These are phyloP conservation scores for Flaveria linearis DNA, from an alignment of 129 eudicot genomes.

Conservation along the genomic window DNA sequence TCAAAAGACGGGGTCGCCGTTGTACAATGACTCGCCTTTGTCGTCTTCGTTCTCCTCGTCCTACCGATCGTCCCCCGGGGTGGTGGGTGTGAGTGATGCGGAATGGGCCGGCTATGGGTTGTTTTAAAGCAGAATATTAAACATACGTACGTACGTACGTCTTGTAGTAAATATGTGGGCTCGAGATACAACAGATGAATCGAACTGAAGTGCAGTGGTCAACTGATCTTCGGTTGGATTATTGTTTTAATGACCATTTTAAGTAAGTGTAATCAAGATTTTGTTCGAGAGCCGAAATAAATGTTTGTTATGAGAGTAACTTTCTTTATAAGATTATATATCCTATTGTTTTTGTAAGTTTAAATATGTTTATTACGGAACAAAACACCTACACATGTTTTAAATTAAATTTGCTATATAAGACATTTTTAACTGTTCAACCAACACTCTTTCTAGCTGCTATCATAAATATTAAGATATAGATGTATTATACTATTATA, in stretches of 20 bases:
- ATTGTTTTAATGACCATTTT: neutral
- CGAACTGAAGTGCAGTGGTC: neutral
- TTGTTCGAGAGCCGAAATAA: conserved; percentile 22
- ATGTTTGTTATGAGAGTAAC: neutral
- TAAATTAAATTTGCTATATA: too few relatives aligned
- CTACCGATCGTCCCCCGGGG: conserved; percentile 47
- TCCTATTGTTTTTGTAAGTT: neutral
- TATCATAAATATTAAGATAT: too few relatives aligned
- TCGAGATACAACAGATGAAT: neutral
- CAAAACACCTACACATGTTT: too few relatives aligned
- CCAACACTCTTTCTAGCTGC: too few relatives aligned
- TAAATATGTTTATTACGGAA: neutral
- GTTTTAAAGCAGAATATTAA: conserved; percentile 32
- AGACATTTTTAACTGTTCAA: too few relatives aligned
- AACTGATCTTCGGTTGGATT: neutral
- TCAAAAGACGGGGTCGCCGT: conserved; percentile 44
- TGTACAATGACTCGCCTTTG: conserved; percentile 35
- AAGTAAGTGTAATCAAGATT: neutral
- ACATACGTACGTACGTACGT: neutral
- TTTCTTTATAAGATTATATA: neutral
- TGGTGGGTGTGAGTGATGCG: conserved; percentile 44
- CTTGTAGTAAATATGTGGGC: neutral
- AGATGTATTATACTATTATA: too few relatives aligned
- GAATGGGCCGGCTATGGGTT: conserved; percentile 73
- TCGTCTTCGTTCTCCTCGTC: conserved; percentile 55